A percentile compares a stretch with the other conserved stretches of the same genome.
These are phyloP conservation scores for Hamigera avellanea DNA, from an alignment of 495 filamentous ascomycete genomes.

Conservation along the genomic window DNA sequence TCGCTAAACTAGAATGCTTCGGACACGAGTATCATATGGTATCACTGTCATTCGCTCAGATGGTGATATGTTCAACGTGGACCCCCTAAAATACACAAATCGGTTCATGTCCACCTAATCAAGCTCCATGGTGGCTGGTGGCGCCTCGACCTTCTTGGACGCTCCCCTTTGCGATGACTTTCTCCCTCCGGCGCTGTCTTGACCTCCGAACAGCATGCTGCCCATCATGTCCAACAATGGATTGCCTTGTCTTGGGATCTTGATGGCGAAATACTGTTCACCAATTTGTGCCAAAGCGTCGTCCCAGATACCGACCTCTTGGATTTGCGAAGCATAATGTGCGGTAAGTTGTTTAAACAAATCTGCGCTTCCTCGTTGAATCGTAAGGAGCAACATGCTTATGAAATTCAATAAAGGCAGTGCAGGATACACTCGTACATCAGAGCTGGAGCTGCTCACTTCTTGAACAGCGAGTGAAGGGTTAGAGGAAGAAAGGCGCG, in stretches of 20 bases:
- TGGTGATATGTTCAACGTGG: conserved; percentile 1
- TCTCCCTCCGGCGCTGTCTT: conserved; percentile 31
- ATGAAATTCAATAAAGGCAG: conserved; percentile 92
- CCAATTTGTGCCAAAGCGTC: conserved; percentile 77
- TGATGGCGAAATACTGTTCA: conserved; percentile 97
- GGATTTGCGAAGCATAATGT: conserved; percentile 69
- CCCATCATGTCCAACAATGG: conserved; percentile 97
- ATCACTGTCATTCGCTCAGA: background rate
- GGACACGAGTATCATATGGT: conserved; percentile 1
- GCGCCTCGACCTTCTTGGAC: conserved; percentile 35
- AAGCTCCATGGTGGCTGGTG: conserved; percentile 40
- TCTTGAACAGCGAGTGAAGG: conserved; percentile 62
- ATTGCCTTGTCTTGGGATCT: conserved; percentile 75
- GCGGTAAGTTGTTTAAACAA: conserved; percentile 71
- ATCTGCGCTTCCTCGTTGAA: conserved; percentile 69
- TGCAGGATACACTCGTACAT: conserved; percentile 69
- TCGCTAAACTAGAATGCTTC: background rate
- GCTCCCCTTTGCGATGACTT: conserved; percentile 22
- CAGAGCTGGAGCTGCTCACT: conserved; percentile 61
- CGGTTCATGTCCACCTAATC: conserved; percentile 26
- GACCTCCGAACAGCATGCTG: conserved; percentile 71
- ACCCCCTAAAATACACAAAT: conserved; percentile 1
- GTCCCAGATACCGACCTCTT: conserved; percentile 66
- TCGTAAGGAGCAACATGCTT: conserved; percentile 65
- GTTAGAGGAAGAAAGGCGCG: conserved; percentile 57